phyloP scores from a whole-genome alignment of 2,329 filamentous ascomycete species.

The Exophiala phaeomuriformis region DNA sequence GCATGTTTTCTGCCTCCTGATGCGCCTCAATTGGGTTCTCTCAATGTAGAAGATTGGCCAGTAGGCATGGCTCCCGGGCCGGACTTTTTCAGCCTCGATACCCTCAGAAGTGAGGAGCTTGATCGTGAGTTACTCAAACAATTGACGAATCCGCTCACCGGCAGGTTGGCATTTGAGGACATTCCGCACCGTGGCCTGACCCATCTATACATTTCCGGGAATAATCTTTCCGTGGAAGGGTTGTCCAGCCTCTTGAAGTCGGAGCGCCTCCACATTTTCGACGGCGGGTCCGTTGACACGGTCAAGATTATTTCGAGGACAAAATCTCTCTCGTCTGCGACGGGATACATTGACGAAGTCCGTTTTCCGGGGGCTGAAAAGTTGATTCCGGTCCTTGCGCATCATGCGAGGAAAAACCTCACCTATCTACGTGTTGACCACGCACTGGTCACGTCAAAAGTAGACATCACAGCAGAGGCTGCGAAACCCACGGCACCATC shows the following conservation, averaged over 20 bases:
- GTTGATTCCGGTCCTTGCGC: slow-evolving; percentile 45
- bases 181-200: slow-evolving; percentile 50
- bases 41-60: slow-evolving; percentile 29
- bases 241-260: slow-evolving; percentile 48
- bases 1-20: slow-evolving; percentile 40
- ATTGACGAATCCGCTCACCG: slow-evolving; percentile 45
- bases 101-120: slow-evolving; percentile 42
- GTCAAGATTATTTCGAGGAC: slow-evolving; percentile 21
- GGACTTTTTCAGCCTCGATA: slow-evolving; percentile 35
- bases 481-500: slow-evolving; percentile 7
- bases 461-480: slow-evolving; percentile 4
- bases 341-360: slow-evolving; percentile 26
- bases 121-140: slow-evolving; percentile 46
- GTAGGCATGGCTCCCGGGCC: slow-evolving; percentile 32
- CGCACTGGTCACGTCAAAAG: slow-evolving; percentile 45
- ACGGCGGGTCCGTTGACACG: slow-evolving; percentile 45
- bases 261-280: slow-evolving; percentile 48
- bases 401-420: slow-evolving; percentile 42
- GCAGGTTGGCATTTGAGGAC: slow-evolving; percentile 50
- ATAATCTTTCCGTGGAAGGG: slow-evolving; percentile 50
- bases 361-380: slow-evolving; percentile 47
- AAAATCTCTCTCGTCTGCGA: slow-evolving; percentile 18
- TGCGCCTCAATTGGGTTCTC: slow-evolving; percentile 19
- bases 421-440: slow-evolving; percentile 52
- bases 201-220: slow-evolving; percentile 53